Evolutionary conservation across 148 eudicot species (phyloP).

Genomic region (Vaccinium corymbosum): DNA sequence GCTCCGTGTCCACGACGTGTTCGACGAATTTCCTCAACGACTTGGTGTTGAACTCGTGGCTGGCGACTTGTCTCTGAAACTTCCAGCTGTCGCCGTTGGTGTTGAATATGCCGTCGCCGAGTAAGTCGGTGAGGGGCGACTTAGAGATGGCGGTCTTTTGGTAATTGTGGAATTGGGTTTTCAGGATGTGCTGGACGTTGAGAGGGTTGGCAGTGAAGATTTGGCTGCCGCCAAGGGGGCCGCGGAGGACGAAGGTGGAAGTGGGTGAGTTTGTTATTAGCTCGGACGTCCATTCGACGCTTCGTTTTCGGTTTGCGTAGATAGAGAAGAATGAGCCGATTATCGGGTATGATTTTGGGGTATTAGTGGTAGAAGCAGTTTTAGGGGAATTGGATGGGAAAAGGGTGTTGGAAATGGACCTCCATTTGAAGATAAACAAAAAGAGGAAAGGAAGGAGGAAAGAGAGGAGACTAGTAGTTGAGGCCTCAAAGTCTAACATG

Average conservation of each 20-base stretch:
- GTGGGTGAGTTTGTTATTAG: conserved; percentile 15
- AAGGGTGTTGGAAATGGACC: not conserved
- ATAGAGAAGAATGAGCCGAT: conserved; percentile 24
- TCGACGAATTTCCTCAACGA: conserved; percentile 7
- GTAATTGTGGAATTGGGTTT: conserved; percentile 23
- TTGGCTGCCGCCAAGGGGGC: conserved; percentile 21
- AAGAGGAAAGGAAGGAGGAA: conserved; percentile 7
- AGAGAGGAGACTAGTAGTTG: not conserved
- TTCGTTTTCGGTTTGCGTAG: conserved; percentile 12
- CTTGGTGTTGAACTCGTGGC: conserved; percentile 11
- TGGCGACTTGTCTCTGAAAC: conserved; percentile 1
- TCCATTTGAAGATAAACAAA: conserved; percentile 13
- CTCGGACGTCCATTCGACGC: conserved; percentile 25
- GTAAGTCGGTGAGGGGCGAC: not conserved
- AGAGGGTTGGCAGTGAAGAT: conserved; percentile 29
- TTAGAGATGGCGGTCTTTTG: conserved; percentile 15
- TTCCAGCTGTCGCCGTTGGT: conserved; percentile 10
- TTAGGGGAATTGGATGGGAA: not conserved
- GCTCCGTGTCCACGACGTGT: not conserved
- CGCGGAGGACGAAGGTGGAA: conserved; percentile 24
- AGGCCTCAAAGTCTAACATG: not conserved
- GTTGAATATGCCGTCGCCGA: conserved; percentile 7
- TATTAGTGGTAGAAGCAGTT: not conserved
- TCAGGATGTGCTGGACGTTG: conserved; percentile 27
- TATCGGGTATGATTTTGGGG: conserved; percentile 28